phyloP scores from a whole-genome alignment of 768 basidiomycete genomes.

The Leccinum arenicola region DNA sequence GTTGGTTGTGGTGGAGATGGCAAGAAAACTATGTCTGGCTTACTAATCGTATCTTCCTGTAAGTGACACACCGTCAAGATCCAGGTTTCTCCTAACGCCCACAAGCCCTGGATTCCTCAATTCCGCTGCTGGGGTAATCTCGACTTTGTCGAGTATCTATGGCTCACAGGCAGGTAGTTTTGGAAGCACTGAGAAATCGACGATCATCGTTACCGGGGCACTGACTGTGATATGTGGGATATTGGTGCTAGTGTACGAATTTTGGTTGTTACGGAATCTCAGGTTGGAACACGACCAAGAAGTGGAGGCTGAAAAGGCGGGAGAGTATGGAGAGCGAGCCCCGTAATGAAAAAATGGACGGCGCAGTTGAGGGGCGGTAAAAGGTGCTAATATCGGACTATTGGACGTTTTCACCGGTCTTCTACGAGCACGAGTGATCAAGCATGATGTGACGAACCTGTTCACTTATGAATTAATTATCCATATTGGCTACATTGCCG shows the following conservation, averaged over 20 bases:
- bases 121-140: conserved; percentile 54
- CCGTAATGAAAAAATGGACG: conserved; percentile 14
- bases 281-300: conserved; percentile 41
- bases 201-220: conserved; percentile 45
- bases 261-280: conserved; percentile 44
- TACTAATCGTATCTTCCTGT: conserved; percentile 57
- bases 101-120: conserved; percentile 55
- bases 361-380: background rate
- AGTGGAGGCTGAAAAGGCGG: conserved; percentile 42
- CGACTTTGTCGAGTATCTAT: conserved; percentile 50
- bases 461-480: background rate
- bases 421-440: background rate
- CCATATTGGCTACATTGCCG: background rate
- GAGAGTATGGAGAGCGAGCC: conserved; percentile 44
- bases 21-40: conserved; percentile 57
- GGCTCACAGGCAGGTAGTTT: conserved; percentile 48
- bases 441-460: background rate
- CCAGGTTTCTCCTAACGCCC: conserved; percentile 1
- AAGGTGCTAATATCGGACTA: background rate
- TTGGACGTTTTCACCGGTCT: background rate
- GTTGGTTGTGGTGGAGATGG: conserved; percentile 61
- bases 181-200: conserved; percentile 41
- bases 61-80: conserved; percentile 16
- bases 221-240: conserved; percentile 41
- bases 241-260: conserved; percentile 40